Percentiles rank a stretch among this genome's conserved stretches.
These are phyloP conservation scores for Porphyra umbilicalis DNA, from an alignment of 31 red algal species.

Conservation along the genomic window DNA sequence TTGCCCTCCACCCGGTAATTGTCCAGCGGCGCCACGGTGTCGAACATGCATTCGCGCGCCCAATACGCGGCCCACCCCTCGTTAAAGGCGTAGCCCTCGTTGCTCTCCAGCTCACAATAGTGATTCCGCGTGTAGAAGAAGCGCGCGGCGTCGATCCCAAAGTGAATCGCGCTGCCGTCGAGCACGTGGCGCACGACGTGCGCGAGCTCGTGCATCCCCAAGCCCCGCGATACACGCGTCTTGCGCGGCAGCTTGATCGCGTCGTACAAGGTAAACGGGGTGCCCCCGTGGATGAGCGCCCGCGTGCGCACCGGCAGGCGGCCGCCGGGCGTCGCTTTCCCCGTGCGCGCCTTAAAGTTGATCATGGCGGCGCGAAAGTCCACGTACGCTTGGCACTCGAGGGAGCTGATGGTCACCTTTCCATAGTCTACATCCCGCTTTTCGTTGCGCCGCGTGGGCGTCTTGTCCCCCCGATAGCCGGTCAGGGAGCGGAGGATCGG, in stretches of 20 bases:
- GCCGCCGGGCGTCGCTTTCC: too few species aligned
- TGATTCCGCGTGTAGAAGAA: conserved; percentile 19
- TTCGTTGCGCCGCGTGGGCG: too few species aligned
- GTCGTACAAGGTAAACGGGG: conserved; percentile 15
- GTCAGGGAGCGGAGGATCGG: too few species aligned
- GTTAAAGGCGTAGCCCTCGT: conserved; percentile 24
- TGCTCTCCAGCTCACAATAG: conserved; percentile 6
- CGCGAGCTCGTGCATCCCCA: conserved; percentile 21
- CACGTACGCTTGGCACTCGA: too few species aligned
- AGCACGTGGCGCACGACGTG: too few species aligned
- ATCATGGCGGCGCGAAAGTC: too few species aligned
- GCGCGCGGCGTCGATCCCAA: conserved; percentile 13
- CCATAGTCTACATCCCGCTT: too few species aligned
- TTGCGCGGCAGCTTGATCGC: conserved; percentile 13
- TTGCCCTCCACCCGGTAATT: conserved; percentile 15
- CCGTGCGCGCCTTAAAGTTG: too few species aligned
- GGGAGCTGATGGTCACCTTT: too few species aligned
- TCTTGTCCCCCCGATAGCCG: too few species aligned
- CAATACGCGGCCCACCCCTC: conserved; percentile 36
- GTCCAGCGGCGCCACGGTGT: conserved; percentile 1
- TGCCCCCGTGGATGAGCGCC: conserved; percentile 13
- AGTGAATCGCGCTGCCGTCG: conserved; percentile 13
- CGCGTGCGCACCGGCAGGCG: conserved; percentile 10
- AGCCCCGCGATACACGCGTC: neutral
- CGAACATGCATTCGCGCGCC: conserved; percentile 3